Base-by-base conservation (phyloP, 352 stramenopile species). In the Lagenidium giganteum region DNA sequence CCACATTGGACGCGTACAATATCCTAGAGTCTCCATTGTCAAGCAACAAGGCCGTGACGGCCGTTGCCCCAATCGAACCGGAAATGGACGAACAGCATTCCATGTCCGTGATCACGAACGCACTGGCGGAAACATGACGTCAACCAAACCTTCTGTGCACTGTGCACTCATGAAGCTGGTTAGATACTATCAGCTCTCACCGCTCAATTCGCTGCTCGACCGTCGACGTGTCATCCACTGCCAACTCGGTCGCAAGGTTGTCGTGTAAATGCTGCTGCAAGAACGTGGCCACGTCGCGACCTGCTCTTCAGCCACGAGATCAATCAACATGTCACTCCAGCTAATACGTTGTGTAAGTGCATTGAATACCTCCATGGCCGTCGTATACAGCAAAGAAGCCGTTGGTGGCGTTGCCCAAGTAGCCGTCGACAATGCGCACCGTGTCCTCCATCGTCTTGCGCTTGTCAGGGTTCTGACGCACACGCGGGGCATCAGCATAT, bases 391-490 rank as follows among this genome's bases (percentile, higher is more conserved):
- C 74, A 47, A 90, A 90, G 48, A 83, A 89, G n/a, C 80, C 74
- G 45, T 85, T 80, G 33, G 64, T 46, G 6, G 52, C 54, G 33
- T 69, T 51, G 11, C 64, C 44, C 21, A 83, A 48, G 46, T 83
- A 89, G 29, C 70, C 70, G 45, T 93, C 80, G 12, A 90, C 70
- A 21, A 90, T 74, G 17, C 73, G 64, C 45, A 81, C 57, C 13
- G 73, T 79, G 64, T 93, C 80, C 46, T 93, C 80, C 80, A 93
- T 93, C 18, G 77, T 89, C 54, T 88, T 83, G 28, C 80, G 66
- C 32, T 75, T 56, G 47, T 67, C 54, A 3, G 75, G 75, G 47
- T 93, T 93, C 80, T 93, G 39, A 8, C 18, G 26, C 14, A 11
- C 53, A 21, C 18, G 3, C 21, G 44, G 3, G 22, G 22, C 18